Evolutionary conservation across 495 filamentous ascomycete species (phyloP).

Genomic region (Clavariopsis aquatica): DNA sequence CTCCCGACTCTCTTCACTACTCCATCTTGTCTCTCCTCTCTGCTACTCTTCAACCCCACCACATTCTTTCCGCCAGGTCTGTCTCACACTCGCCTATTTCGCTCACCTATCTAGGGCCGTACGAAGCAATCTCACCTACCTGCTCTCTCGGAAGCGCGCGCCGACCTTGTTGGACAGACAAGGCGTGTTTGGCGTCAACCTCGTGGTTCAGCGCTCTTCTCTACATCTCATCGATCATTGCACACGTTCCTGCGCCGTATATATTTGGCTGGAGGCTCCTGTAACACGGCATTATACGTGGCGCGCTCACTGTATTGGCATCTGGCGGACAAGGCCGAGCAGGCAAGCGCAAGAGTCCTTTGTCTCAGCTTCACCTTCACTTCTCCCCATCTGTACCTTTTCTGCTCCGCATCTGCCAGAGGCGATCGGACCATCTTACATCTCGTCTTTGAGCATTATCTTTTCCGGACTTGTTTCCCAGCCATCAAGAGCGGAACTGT

Average conservation of each 20-base stretch:
- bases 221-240: conserved; percentile 12
- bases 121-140: neutral
- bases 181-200: conserved; percentile 9
- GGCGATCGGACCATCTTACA: conserved; percentile 34
- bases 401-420: conserved; percentile 37
- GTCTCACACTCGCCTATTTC: conserved; percentile 1
- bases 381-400: conserved; percentile 31
- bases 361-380: conserved; percentile 16
- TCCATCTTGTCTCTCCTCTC: conserved; percentile 3
- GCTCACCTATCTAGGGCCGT: neutral
- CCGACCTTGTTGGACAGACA: neutral
- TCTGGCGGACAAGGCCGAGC: conserved; percentile 12
- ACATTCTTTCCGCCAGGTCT: conserved; percentile 1
- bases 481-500: conserved; percentile 26
- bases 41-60: neutral
- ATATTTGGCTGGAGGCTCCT: conserved; percentile 1
- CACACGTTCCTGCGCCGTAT: conserved; percentile 8
- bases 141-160: neutral
- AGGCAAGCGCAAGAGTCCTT: conserved; percentile 13
- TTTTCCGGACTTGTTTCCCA: conserved; percentile 23
- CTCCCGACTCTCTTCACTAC: neutral
- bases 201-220: neutral
- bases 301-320: conserved; percentile 9
- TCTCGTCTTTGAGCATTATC: conserved; percentile 19
- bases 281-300: conserved; percentile 3